phyloP scores from a whole-genome alignment of 371 early-diverging fungal species.

The Mortierella sp. region DNA sequence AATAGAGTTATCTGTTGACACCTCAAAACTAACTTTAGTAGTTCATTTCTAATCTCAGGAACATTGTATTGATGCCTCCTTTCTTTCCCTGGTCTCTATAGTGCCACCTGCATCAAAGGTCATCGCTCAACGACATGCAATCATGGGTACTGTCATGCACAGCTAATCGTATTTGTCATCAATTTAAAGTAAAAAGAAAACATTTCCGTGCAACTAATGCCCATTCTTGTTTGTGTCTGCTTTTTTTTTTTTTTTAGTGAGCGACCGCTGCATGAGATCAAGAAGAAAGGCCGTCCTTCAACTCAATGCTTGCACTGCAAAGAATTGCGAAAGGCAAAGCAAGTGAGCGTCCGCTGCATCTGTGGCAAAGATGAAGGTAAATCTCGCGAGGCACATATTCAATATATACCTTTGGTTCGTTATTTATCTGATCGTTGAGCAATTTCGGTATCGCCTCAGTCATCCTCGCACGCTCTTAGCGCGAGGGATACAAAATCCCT shows the following conservation, averaged over 20 bases:
- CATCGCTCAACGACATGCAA: slow-evolving; percentile 61
- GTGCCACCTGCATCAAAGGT: slow-evolving; percentile 62
- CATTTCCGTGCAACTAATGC: background rate
- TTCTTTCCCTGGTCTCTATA: slow-evolving; percentile 5
- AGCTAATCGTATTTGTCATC: slow-evolving; percentile 11
- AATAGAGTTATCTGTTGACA: too few species aligned
- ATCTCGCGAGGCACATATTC: background rate
- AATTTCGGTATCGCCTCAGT: too few species aligned
- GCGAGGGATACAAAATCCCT: too few species aligned
- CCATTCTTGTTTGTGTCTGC: background rate
- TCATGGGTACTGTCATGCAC: slow-evolving; percentile 38
- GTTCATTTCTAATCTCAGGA: background rate
- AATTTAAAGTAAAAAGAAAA: background rate
- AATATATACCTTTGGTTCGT: background rate
- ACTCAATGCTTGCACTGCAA: slow-evolving; percentile 84
- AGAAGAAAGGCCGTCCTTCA: slow-evolving; percentile 84
- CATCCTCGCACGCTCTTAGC: too few species aligned
- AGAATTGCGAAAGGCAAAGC: slow-evolving; percentile 79
- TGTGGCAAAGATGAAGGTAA: slow-evolving; percentile 64
- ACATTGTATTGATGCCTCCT: background rate
- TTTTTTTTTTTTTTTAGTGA: slow-evolving; percentile 40
- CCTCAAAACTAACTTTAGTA: background rate
- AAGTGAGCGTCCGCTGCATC: slow-evolving; percentile 81
- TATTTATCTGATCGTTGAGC: too few species aligned
- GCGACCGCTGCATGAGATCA: slow-evolving; percentile 77